These are phyloP conservation scores for Blastobotrys arbuscula DNA, from an alignment of 1,139 yeast species.

Conservation along the genomic window DNA sequence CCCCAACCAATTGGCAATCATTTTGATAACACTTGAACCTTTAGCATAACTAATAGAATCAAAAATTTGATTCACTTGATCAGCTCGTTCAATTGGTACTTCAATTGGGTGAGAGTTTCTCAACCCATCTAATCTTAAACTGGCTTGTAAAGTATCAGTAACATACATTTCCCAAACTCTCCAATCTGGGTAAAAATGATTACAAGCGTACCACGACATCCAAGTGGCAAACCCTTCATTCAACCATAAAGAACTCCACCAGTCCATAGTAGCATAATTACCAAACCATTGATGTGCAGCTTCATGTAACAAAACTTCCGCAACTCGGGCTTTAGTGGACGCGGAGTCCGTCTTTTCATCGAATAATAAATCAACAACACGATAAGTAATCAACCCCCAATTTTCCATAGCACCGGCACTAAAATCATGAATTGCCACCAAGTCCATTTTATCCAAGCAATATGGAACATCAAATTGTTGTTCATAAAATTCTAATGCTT, in stretches of 20 bases:
- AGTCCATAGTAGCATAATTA: constrained; percentile 74
- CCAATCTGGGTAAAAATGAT: constrained; percentile 66
- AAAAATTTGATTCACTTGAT: constrained; percentile 72
- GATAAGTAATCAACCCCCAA: constrained; percentile 70
- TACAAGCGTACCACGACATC: constrained; percentile 67
- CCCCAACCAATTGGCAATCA: constrained; percentile 67
- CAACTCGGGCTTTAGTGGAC: constrained; percentile 55
- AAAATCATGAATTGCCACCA: constrained; percentile 70
- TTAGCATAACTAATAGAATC: constrained; percentile 72
- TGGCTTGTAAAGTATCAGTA: constrained; percentile 56
- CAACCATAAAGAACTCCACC: constrained; percentile 84
- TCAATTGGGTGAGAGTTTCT: constrained; percentile 76
- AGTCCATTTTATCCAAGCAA: constrained; percentile 68
- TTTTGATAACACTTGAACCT: constrained; percentile 69
- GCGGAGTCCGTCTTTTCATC: constrained; percentile 49
- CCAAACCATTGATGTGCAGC: constrained; percentile 87
- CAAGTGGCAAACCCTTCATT: constrained; percentile 84
- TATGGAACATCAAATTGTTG: constrained; percentile 59
- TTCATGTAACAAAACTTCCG: constrained; percentile 77
- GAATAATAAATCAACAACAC: constrained; percentile 61
- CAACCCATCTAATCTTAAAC: constrained; percentile 60
- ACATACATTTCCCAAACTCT: constrained; percentile 60
- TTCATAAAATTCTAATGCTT: constrained; percentile 62
- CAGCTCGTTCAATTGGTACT: constrained; percentile 67
- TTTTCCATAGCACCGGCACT: constrained; percentile 82